Percentiles rank a stretch among this genome's conserved stretches.
These are phyloP conservation scores for Fraxinus quadrangulata DNA, from an alignment of 257 asterid species.

Conservation along the genomic window DNA sequence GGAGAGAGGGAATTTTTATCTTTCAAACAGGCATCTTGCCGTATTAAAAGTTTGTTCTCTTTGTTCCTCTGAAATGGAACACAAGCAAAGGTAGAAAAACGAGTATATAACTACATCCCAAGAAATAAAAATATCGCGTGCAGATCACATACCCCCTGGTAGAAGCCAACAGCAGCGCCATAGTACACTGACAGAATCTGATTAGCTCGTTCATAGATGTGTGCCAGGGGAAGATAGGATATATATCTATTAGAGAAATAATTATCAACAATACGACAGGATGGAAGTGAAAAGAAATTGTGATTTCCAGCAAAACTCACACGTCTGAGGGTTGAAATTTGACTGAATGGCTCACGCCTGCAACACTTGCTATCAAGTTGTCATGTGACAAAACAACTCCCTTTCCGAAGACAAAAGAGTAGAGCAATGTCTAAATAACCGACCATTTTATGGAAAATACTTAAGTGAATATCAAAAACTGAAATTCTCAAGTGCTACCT, in stretches of 20 bases:
- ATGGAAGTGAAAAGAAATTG: slow-evolving; percentile 15
- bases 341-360: slow-evolving; percentile 54
- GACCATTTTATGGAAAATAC: not conserved
- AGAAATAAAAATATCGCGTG: not conserved
- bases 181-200: slow-evolving; percentile 53
- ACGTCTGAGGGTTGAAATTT: slow-evolving; percentile 71
- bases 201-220: slow-evolving; percentile 92
- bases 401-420: slow-evolving; percentile 37
- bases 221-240: slow-evolving; percentile 97
- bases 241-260: slow-evolving; percentile 61
- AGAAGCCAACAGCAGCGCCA: slow-evolving; percentile 87
- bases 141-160: slow-evolving; percentile 76
- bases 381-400: slow-evolving; percentile 88
- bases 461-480: slow-evolving; percentile 20
- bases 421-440: not conserved
- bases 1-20: slow-evolving; percentile 1
- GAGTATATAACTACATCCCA: not conserved
- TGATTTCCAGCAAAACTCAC: slow-evolving; percentile 54
- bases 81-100: slow-evolving; percentile 22
- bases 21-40: slow-evolving; percentile 11
- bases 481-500: slow-evolving; percentile 49
- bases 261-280: slow-evolving; percentile 5
- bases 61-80: slow-evolving; percentile 18
- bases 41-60: slow-evolving; percentile 2
- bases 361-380: slow-evolving; percentile 74